Evolutionary conservation across 1,284 basidiomycete species (phyloP).

Genomic region (Ustanciosporium gigantosporum): DNA sequence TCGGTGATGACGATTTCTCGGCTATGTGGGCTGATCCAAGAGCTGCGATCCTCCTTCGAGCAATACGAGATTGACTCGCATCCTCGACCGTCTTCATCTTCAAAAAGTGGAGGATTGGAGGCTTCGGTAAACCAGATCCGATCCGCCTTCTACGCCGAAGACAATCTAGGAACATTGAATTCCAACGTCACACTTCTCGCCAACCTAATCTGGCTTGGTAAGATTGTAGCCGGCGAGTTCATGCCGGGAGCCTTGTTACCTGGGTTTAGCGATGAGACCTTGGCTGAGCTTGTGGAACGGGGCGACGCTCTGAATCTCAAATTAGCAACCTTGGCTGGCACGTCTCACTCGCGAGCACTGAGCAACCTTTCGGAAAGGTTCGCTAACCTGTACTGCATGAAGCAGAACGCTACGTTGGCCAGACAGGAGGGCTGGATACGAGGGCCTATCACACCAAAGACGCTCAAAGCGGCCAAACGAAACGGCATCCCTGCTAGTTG

Average conservation of each 20-base stretch:
- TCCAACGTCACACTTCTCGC: conserved; percentile 28
- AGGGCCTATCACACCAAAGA: conserved; percentile 27
- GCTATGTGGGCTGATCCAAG: conserved; percentile 28
- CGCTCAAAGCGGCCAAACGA: conserved; percentile 16
- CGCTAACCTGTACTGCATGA: conserved; percentile 13
- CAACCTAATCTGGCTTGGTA: conserved; percentile 34
- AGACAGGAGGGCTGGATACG: conserved; percentile 12
- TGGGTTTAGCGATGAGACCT: conserved; percentile 4
- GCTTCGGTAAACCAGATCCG: conserved; percentile 1
- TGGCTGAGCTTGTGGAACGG: conserved; percentile 10
- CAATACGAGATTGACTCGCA: conserved; percentile 7
- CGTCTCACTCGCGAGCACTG: conserved; percentile 20
- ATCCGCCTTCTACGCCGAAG: conserved; percentile 24
- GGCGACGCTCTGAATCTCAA: conserved; percentile 26
- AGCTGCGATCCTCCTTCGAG: conserved; percentile 22
- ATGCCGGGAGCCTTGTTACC: conserved; percentile 5
- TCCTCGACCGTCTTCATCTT: background rate
- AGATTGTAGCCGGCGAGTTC: conserved; percentile 5
- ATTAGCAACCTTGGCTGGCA: conserved; percentile 17
- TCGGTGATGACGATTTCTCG: conserved; percentile 38
- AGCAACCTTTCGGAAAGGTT: conserved; percentile 21
- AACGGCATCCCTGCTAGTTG: conserved; percentile 13
- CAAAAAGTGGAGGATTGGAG: conserved; percentile 5
- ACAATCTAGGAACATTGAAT: conserved; percentile 21
- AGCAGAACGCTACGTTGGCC: background rate